These are phyloP conservation scores for Pilasporangium apinafurcum DNA, from an alignment of 352 stramenopile genomes.

Conservation along the genomic window DNA sequence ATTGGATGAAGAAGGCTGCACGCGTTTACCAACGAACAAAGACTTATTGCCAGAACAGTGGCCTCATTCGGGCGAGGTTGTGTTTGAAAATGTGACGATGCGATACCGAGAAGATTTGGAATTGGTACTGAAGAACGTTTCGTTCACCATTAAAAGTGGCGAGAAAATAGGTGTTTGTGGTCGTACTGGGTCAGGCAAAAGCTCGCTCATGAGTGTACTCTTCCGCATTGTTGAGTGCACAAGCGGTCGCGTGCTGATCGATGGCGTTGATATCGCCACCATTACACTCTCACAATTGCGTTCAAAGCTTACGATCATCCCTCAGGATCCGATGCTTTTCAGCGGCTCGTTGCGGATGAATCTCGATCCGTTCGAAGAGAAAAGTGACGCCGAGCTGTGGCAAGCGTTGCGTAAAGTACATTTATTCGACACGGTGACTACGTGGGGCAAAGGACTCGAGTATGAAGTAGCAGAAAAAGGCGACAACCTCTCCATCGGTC, in stretches of 20 bases:
- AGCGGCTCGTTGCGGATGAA: conserved; percentile 85
- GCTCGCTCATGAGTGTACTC: conserved; percentile 27
- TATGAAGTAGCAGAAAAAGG: conserved; percentile 78
- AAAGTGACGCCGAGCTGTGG: conserved; percentile 47
- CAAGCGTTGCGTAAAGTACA: conserved; percentile 11
- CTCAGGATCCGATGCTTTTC: conserved; percentile 89
- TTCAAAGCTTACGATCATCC: conserved; percentile 53
- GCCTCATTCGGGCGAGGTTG: conserved; percentile 26
- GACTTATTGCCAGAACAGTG: conserved; percentile 65
- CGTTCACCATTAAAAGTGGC: conserved; percentile 45
- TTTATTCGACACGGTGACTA: conserved; percentile 5
- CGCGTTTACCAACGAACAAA: conserved; percentile 67
- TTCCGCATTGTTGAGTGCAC: conserved; percentile 29
- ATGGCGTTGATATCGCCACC: conserved; percentile 70
- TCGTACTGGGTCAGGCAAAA: conserved; percentile 38
- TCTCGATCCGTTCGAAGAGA: conserved; percentile 82
- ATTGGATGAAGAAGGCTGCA: conserved; percentile 40
- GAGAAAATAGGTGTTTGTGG: conserved; percentile 78
- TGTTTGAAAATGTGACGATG: conserved; percentile 32
- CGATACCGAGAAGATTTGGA: conserved; percentile 37
- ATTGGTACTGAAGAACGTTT: conserved; percentile 27
- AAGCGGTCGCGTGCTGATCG: conserved; percentile 69
- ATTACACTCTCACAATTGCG: conserved; percentile 25
- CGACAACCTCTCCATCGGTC: conserved; percentile 89
- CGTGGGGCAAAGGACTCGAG: conserved; percentile 36